phyloP scores from a whole-genome alignment of 2,329 filamentous ascomycete species.

The Keithomyces neogunnii region DNA sequence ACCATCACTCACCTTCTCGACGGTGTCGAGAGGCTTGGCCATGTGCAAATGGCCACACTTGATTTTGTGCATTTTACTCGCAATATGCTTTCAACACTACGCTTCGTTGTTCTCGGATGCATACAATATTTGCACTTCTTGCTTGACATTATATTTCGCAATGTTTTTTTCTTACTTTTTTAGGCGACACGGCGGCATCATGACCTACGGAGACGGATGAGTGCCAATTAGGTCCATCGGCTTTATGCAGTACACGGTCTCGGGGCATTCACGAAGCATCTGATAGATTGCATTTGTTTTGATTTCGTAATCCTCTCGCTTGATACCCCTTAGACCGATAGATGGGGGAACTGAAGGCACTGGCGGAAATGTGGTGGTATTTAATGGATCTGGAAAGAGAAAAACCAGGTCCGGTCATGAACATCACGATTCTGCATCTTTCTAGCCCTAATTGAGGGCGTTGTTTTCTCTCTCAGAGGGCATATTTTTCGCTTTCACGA shows the following conservation, averaged over 20 bases:
- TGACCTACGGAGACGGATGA: conserved; percentile 28
- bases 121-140: neutral
- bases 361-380: conserved; percentile 27
- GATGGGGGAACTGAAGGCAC: conserved; percentile 29
- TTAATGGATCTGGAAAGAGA: conserved; percentile 19
- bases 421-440: conserved; percentile 28
- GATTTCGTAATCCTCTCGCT: conserved; percentile 33
- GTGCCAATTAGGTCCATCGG: conserved; percentile 22
- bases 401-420: conserved; percentile 12
- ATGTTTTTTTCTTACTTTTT: conserved; percentile 14
- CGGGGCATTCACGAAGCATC: conserved; percentile 33
- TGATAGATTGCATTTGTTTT: conserved; percentile 37
- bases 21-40: neutral
- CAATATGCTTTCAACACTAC: conserved; percentile 12
- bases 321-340: conserved; percentile 37
- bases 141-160: neutral
- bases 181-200: conserved; percentile 32
- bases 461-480: conserved; percentile 20
- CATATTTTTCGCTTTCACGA: conserved; percentile 33
- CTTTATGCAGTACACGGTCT: conserved; percentile 26
- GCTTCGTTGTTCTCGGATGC: neutral
- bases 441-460: conserved; percentile 28
- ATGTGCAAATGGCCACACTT: conserved; percentile 2
- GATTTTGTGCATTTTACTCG: conserved; percentile 8
- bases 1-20: conserved; percentile 3